phyloP scores from a whole-genome alignment of 805 yeast genomes.

The Kluyveromyces nonfermentans region DNA sequence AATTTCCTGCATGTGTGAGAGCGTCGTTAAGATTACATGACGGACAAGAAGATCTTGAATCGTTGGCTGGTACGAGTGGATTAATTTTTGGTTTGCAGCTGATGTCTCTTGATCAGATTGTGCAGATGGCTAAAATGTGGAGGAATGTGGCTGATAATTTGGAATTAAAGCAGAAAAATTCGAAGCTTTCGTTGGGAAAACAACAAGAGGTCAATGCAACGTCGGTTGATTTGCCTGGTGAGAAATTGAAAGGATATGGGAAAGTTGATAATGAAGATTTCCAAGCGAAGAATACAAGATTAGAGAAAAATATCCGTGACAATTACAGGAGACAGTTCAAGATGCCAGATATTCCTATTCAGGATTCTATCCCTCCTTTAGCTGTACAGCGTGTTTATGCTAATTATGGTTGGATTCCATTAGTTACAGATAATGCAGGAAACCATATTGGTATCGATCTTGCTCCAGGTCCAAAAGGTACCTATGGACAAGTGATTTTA shows the following conservation, averaged over 20 bases:
- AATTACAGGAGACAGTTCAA: constrained; percentile 28
- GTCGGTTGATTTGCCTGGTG: constrained; percentile 15
- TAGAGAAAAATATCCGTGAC: constrained; percentile 15
- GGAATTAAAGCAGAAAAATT: constrained; percentile 18
- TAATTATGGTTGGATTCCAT: constrained; percentile 87
- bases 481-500: constrained; percentile 83
- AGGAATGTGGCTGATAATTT: constrained; percentile 51
- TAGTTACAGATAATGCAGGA: constrained; percentile 81
- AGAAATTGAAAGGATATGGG: constrained; percentile 22
- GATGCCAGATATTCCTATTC: constrained; percentile 37
- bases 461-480: constrained; percentile 69
- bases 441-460: constrained; percentile 88
- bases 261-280: constrained; percentile 11
- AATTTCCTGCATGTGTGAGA: constrained; percentile 71
- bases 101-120: constrained; percentile 71
- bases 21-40: constrained; percentile 78
- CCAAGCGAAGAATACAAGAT: constrained; percentile 13
- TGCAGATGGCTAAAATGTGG: constrained; percentile 80
- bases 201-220: constrained; percentile 8
- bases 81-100: constrained; percentile 72
- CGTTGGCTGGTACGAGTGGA: constrained; percentile 60
- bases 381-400: constrained; percentile 69
- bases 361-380: constrained; percentile 70
- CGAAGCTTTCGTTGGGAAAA: constrained; percentile 6
- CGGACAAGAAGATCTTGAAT: constrained; percentile 78